These are phyloP conservation scores for Pseudogymnoascus sp. DNA, from an alignment of 2,329 filamentous ascomycete species.

Conservation along the genomic window DNA sequence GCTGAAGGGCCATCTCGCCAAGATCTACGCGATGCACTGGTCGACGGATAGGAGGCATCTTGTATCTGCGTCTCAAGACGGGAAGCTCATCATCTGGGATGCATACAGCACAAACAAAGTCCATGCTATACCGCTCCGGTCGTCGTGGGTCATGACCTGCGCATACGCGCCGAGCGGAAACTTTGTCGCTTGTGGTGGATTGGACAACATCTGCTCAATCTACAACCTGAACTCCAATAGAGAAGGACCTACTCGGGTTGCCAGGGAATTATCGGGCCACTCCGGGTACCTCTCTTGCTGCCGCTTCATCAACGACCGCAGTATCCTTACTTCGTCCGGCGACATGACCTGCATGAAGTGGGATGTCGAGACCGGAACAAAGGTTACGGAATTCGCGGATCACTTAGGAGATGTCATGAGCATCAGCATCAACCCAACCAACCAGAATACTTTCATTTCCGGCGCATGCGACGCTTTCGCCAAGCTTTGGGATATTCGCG, in stretches of 20 bases:
- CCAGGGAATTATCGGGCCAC: conserved; percentile 90
- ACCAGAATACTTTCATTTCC: conserved; percentile 99
- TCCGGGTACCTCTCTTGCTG: conserved; percentile 97
- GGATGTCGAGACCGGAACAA: conserved; percentile 97
- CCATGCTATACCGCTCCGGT: conserved; percentile 91
- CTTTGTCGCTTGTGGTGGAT: conserved; percentile 94
- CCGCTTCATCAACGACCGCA: conserved; percentile 96
- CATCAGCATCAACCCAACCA: conserved; percentile 97
- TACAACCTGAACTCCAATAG: conserved; percentile 93
- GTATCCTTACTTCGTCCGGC: conserved; percentile 93
- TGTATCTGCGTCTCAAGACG: conserved; percentile 95
- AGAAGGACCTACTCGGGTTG: conserved; percentile 94
- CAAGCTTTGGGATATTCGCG: conserved; percentile 97
- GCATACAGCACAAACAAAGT: conserved; percentile 99
- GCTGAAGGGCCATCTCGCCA: conserved; percentile 93
- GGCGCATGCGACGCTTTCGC: conserved; percentile 97
- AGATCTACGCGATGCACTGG: conserved; percentile 99
- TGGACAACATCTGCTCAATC: conserved; percentile 99
- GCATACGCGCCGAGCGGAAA: conserved; percentile 97
- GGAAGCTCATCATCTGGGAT: conserved; percentile 99
- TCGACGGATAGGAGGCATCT: conserved; percentile 95
- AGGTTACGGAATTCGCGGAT: conserved; percentile 96
- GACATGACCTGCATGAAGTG: conserved; percentile 99
- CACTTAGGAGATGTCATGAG: conserved; percentile 99
- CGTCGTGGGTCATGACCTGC: conserved; percentile 99